These are phyloP conservation scores for Exophiala alcalophila DNA, from an alignment of 2,329 filamentous ascomycete genomes.

Conservation along the genomic window DNA sequence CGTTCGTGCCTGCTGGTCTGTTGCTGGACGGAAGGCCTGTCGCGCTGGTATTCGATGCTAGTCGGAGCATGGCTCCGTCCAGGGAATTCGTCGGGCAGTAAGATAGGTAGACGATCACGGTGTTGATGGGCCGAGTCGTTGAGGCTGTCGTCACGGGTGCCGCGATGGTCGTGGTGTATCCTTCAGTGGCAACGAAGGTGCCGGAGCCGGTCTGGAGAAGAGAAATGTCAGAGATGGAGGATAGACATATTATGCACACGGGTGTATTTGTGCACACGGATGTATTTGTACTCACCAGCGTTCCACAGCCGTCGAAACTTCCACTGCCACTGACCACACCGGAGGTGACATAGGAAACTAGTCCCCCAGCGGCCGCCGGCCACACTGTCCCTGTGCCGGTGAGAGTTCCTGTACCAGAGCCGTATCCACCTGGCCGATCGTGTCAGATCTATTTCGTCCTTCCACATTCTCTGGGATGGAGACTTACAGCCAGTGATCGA, in stretches of 20 bases:
- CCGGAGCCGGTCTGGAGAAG: slow-evolving; percentile 22
- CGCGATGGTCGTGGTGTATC: slow-evolving; percentile 12
- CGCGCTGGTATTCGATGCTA: slow-evolving; percentile 1
- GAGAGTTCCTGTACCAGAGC: slow-evolving; percentile 24
- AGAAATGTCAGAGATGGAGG: background rate
- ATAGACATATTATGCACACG: background rate
- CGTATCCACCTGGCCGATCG: slow-evolving; percentile 21
- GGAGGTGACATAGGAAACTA: slow-evolving; percentile 22
- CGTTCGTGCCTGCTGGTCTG: background rate
- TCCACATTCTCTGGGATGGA: background rate
- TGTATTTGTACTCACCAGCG: slow-evolving; percentile 16
- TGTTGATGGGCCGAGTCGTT: slow-evolving; percentile 13
- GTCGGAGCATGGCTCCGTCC: background rate
- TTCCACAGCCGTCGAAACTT: slow-evolving; percentile 26
- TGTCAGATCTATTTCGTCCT: background rate
- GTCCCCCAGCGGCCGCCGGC: slow-evolving; percentile 16
- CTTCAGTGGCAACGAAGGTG: slow-evolving; percentile 25
- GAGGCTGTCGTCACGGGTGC: slow-evolving; percentile 15
- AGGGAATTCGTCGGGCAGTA: slow-evolving; percentile 18
- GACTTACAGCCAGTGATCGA: slow-evolving; percentile 26
- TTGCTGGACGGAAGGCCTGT: background rate
- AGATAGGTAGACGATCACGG: slow-evolving; percentile 22
- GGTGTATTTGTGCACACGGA: background rate
- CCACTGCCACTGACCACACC: slow-evolving; percentile 24
- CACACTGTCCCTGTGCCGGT: slow-evolving; percentile 28